Percentiles rank a stretch among this genome's conserved stretches.
Evolutionary conservation across 2,329 filamentous ascomycete genomes (phyloP).

Genomic region (Ceratocystis cacaofunesta): DNA sequence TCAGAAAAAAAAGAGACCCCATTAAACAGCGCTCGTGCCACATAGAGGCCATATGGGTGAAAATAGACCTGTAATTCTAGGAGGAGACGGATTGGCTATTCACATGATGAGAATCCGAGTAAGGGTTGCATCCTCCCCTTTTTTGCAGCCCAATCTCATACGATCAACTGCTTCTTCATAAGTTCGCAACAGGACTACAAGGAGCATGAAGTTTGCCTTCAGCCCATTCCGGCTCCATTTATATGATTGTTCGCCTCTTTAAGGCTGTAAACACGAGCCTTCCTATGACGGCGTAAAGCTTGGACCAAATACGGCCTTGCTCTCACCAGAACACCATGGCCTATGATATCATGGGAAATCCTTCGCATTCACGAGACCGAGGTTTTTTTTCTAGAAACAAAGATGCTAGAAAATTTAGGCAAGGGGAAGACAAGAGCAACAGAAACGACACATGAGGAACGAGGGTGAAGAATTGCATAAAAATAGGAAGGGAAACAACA

Average conservation of each 20-base stretch:
- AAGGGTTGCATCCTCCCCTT: not conserved
- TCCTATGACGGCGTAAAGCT: not conserved
- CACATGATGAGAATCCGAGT: not conserved
- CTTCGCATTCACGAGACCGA: not conserved
- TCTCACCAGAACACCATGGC: not conserved
- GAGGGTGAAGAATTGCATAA: not conserved
- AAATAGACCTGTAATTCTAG: not conserved
- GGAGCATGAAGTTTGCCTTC: not conserved
- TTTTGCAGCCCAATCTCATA: not conserved
- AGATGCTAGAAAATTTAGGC: not conserved
- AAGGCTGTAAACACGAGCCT: not conserved
- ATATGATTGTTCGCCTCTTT: not conserved
- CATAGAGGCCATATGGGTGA: not conserved
- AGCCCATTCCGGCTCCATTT: not conserved
- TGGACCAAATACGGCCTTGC: not conserved
- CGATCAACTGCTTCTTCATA: not conserved
- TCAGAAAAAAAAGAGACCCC: not conserved
- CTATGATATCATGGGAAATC: conserved; percentile 2
- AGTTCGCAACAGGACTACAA: not conserved
- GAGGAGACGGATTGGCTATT: not conserved
- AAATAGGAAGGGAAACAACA: not conserved
- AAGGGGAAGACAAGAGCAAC: not conserved
- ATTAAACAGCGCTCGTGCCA: not conserved
- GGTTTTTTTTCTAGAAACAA: not conserved
- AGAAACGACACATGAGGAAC: not conserved